These are phyloP conservation scores for Cordyceps sp. DNA, from an alignment of 2,329 filamentous ascomycete species.

Conservation along the genomic window DNA sequence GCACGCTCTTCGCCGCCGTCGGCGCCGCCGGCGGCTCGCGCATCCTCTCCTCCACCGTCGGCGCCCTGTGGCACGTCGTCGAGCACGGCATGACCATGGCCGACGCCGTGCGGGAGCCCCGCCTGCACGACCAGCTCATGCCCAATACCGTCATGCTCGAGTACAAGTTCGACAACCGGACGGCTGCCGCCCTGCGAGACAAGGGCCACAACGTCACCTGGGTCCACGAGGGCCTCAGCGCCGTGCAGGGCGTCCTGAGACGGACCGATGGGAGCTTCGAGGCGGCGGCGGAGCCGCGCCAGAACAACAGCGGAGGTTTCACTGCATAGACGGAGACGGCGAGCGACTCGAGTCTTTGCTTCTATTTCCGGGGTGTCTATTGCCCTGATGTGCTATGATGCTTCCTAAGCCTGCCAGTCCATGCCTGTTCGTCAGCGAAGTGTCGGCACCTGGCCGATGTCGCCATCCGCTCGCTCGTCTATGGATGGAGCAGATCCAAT, in stretches of 20 bases:
- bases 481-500: no score
- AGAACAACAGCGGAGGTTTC: constrained; percentile 50
- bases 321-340: no score
- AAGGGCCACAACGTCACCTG: constrained; percentile 58
- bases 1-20: constrained; percentile 48
- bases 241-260: constrained; percentile 53
- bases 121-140: constrained; percentile 70
- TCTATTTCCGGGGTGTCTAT: no score
- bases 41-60: constrained; percentile 68
- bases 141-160: constrained; percentile 57
- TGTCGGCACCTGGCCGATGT: no score
- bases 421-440: no score
- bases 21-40: constrained; percentile 69
- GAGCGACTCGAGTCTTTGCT: no score
- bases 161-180: constrained; percentile 46
- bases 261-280: constrained; percentile 54
- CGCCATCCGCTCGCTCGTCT: no score
- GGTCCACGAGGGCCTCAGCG: constrained; percentile 45
- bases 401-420: no score
- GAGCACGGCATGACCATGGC: constrained; percentile 42
- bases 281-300: constrained; percentile 60
- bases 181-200: constrained; percentile 42
- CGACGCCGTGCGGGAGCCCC: constrained; percentile 46
- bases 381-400: no score
- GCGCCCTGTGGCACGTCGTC: constrained; percentile 56